These are phyloP conservation scores for Penicillium fimorum DNA, from an alignment of 495 filamentous ascomycete genomes.

Conservation along the genomic window DNA sequence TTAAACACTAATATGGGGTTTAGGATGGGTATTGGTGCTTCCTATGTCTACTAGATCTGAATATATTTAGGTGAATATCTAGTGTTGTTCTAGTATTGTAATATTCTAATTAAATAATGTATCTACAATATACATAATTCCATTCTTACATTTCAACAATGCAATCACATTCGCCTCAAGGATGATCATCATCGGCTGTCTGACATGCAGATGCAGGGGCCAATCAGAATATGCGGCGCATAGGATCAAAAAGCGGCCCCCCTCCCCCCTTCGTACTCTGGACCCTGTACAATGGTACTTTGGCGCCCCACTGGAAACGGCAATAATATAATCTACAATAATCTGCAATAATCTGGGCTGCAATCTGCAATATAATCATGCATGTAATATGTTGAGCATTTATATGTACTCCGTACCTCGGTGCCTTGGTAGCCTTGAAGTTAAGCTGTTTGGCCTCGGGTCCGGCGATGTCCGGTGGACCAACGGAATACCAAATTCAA, in stretches of 20 bases:
- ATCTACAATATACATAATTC: background rate
- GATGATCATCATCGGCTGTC: conserved; percentile 30
- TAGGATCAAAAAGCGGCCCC: background rate
- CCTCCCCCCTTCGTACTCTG: background rate
- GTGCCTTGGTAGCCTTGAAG: background rate
- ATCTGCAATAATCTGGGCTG: too few relatives aligned
- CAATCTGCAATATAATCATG: background rate
- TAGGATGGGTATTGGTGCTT: background rate
- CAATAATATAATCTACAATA: background rate
- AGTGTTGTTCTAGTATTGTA: background rate
- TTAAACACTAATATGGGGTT: background rate
- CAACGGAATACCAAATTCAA: background rate
- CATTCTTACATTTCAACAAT: conserved; percentile 1
- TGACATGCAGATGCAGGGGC: conserved; percentile 27
- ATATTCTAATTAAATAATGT: background rate
- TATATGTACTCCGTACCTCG: background rate
- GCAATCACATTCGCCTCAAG: conserved; percentile 6
- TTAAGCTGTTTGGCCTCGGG: conserved; percentile 6
- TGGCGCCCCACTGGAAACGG: background rate
- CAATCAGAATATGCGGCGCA: conserved; percentile 7
- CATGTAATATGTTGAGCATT: conserved; percentile 1
- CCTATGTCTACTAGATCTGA: background rate
- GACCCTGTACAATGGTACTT: background rate
- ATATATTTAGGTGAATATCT: background rate
- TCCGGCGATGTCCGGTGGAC: conserved; percentile 16